These are phyloP conservation scores for Myriosclerotinia curreyana DNA, from an alignment of 2,329 filamentous ascomycete genomes.

Conservation along the genomic window DNA sequence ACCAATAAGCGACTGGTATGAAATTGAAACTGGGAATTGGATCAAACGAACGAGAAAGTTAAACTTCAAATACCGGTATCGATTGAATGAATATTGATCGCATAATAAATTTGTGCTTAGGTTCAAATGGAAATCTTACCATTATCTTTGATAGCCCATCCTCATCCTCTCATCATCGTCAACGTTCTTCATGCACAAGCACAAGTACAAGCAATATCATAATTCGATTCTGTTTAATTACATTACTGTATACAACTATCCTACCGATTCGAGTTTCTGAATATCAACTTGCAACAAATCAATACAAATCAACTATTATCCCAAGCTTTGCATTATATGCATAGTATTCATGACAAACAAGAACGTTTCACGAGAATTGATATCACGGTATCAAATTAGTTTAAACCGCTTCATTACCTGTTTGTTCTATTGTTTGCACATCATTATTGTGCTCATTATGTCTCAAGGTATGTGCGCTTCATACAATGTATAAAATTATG, in stretches of 20 bases:
- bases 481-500: constrained; percentile 2
- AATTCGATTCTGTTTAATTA: background rate
- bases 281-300: background rate
- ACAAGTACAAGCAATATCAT: constrained; percentile 7
- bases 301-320: background rate
- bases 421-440: constrained; percentile 15
- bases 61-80: background rate
- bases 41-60: background rate
- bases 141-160: background rate
- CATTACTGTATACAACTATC: background rate
- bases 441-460: constrained; percentile 13
- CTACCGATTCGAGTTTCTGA: background rate
- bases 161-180: background rate
- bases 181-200: constrained; percentile 2
- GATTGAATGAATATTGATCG: background rate
- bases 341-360: constrained; percentile 12
- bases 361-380: background rate
- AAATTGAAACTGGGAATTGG: no score
- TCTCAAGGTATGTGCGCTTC: constrained; percentile 22
- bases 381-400: background rate
- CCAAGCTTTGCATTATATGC: constrained; percentile 2
- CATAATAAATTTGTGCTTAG: background rate
- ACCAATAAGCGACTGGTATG: background rate
- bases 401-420: constrained; percentile 10
- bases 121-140: constrained; percentile 1